Base-by-base conservation (phyloP, 345 rosid genomes). In the Syzygium jambos region DNA sequence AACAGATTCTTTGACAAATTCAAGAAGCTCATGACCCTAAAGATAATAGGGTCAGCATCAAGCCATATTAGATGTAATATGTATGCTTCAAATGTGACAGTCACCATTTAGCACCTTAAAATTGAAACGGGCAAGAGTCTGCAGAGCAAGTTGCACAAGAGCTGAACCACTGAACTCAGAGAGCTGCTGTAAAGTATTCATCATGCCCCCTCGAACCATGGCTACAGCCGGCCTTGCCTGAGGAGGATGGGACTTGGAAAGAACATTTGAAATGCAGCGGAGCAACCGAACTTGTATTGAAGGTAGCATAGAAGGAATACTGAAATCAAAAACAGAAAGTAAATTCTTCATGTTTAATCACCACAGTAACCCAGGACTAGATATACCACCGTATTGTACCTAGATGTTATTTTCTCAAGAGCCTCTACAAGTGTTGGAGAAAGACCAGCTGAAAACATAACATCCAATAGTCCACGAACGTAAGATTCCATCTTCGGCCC, bases 71-170 rank as follows among this genome's bases (percentile, higher is more conserved):
- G 46, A 30, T 34, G 34, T 30, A 19, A 34, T 16, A 65, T 19
- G 49, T 41, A 34, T 19, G 25, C 49, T 73, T 73, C 80, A 34
- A 73, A 73, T 9, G 25, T 34, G 41, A 73, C 25, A 34, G 25
- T 73, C 80, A 73, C 80, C 2, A 0, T 73, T 34, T 34, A 34
- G 61, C 49, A 97, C 99, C 98, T 94, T 95, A 91, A 96, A 96
- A 94, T 96, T 96, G 89, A 98, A 98, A 59, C 94, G 94, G 90
- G 98, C 97, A 85, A 98, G 95, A 85, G 99, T 96, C 93, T 94
- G 98, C 93, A 98, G 90, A 87, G 99, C 99, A 91, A 98, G 96
- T 93, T 96, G 99, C 92, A 98, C 95, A 68, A 93, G 93, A 52
- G 95, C 94, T 65, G 98, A 89, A 92, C 92, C 93, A 91, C 91